These are phyloP conservation scores for Zoysia matrella DNA, from an alignment of 202 grass and related monocot species.

Conservation along the genomic window DNA sequence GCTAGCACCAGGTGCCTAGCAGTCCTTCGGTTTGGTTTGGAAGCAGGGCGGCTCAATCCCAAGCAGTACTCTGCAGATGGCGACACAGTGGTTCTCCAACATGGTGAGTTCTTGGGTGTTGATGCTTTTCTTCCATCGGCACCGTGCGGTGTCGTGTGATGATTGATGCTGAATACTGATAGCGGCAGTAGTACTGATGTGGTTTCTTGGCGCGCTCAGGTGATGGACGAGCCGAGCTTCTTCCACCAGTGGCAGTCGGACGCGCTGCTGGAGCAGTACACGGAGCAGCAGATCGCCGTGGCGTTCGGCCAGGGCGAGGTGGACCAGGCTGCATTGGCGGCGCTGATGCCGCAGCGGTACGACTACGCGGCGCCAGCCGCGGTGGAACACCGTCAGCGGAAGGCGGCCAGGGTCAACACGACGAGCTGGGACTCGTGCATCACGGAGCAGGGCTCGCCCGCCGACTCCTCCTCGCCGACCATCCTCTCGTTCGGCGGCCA, in stretches of 20 bases:
- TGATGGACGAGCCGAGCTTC: conserved; percentile 77
- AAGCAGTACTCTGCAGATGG: conserved; percentile 52
- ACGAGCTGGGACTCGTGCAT: conserved; percentile 89
- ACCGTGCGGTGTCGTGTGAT: background rate
- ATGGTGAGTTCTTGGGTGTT: conserved; percentile 56
- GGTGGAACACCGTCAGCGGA: conserved; percentile 40
- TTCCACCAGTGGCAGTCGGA: conserved; percentile 91
- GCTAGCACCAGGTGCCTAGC: conserved; percentile 21
- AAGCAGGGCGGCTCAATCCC: background rate
- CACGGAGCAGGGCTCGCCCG: conserved; percentile 83
- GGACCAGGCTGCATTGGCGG: conserved; percentile 34
- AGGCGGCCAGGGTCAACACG: conserved; percentile 59
- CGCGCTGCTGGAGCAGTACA: conserved; percentile 72
- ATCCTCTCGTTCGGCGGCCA: conserved; percentile 80
- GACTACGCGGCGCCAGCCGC: background rate
- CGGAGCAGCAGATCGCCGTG: conserved; percentile 82
- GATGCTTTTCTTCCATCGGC: background rate
- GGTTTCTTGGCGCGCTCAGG: conserved; percentile 38
- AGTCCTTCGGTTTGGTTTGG: conserved; percentile 33
- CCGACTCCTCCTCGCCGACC: conserved; percentile 69
- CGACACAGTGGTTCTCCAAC: conserved; percentile 77
- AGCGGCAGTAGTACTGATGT: background rate
- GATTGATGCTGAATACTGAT: background rate
- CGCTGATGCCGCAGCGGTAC: conserved; percentile 33
- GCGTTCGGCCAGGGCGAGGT: conserved; percentile 63